Base-by-base conservation (phyloP, 306 rosid species). In the Lagenaria siceraria region DNA sequence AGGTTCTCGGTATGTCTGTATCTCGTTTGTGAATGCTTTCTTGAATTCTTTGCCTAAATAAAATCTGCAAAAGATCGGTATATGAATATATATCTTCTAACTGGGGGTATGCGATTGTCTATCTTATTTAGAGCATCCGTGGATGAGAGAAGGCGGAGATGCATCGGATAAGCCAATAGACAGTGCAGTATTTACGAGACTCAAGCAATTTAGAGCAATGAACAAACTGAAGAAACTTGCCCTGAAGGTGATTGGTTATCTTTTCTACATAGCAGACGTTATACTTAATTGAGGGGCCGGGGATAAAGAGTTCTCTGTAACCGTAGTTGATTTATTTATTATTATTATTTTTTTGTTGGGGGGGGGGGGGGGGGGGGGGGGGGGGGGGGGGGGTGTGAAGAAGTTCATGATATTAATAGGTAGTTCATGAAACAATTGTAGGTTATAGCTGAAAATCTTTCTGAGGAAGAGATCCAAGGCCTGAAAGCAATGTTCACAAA, bases 191-290 rank as follows among this genome's bases (percentile, higher is more conserved):
- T 93, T 91, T 55, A 88, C 98, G 21, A 86, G 98, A 87, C 86
- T 93, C 97, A 93, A 93, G 89, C 98, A 93, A 80, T 93, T 93
- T 81, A 88, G 96, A 85, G 96, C 93, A 31, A 93, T 93, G 98
- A 93, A 93, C 81, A 91, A 93, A 82, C 89, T 93, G 36, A 93
- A 93, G 86, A 88, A 91, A 84, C 96, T 93, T 64, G 98, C 98
- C 59, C 85, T 94, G 68, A 94, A 75, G 75, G 88, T 83, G 35
- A 75, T 31, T 31, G 48, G 42, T 42, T 42, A 17, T 25, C 6
- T 40, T 68, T 21, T 42, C 10, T 40, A 68, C 53, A 68, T 21
- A 12, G 19, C 10, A 11, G 55, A 36, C 42, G 22, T 62, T 17
- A 22, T 69, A 40, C 36, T 43, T 69, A 0, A 22, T 22, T 49